phyloP scores from a whole-genome alignment of 768 basidiomycete genomes.

The Filobasidium floriforme region DNA sequence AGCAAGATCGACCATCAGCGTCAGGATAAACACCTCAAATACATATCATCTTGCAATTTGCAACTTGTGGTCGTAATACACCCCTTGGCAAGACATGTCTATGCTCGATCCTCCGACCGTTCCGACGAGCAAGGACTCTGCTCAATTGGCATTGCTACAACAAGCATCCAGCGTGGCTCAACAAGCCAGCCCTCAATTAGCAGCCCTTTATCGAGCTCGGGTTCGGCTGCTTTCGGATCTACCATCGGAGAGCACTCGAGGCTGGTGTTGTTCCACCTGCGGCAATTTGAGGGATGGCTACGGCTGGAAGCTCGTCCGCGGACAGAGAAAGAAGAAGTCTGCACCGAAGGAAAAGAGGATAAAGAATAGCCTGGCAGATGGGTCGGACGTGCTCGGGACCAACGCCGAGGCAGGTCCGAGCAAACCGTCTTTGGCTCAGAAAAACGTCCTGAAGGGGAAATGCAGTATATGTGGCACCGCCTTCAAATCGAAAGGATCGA shows the following conservation, averaged over 20 bases:
- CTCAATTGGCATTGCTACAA: neutral
- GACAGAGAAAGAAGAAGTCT: conserved; percentile 8
- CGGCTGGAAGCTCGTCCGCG: conserved; percentile 22
- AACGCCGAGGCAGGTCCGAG: conserved; percentile 1
- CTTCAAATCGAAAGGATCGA: conserved; percentile 3
- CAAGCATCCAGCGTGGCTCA: neutral
- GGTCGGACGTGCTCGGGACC: neutral
- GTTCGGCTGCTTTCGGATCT: conserved; percentile 20
- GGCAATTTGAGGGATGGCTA: conserved; percentile 17
- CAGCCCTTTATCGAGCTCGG: conserved; percentile 21
- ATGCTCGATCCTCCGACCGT: neutral
- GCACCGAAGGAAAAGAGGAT: conserved; percentile 1
- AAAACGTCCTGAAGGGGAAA: conserved; percentile 16
- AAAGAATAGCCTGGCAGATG: neutral
- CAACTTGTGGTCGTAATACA: too few relatives aligned
- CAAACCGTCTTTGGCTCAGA: neutral
- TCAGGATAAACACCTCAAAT: too few relatives aligned
- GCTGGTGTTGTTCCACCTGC: conserved; percentile 21
- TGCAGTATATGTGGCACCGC: conserved; percentile 7
- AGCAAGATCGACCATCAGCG: too few relatives aligned
- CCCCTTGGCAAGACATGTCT: too few relatives aligned
- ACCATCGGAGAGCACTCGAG: conserved; percentile 5
- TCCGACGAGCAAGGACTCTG: neutral
- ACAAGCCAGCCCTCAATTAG: conserved; percentile 13
- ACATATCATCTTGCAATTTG: too few relatives aligned